Evolutionary conservation across 1,139 yeast genomes (phyloP).

Genomic region (Arxiozyma slooffiae): DNA sequence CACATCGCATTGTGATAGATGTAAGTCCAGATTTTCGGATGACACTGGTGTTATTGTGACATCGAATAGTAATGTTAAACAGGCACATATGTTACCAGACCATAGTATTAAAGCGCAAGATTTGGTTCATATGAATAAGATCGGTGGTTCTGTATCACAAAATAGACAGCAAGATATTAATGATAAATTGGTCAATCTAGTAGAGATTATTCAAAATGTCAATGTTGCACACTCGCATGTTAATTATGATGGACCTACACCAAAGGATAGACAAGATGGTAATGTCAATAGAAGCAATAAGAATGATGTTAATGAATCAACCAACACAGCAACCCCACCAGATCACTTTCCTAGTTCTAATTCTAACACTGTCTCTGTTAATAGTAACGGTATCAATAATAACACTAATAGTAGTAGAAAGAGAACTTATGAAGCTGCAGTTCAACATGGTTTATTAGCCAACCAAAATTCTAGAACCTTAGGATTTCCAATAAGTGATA

Average conservation of each 20-base stretch:
- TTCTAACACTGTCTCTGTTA: not conserved
- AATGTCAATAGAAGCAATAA: not conserved
- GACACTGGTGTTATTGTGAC: slow-evolving; percentile 25
- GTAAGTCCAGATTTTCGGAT: slow-evolving; percentile 41
- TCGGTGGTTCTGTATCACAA: not conserved
- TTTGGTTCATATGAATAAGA: slow-evolving; percentile 2
- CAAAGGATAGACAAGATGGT: not conserved
- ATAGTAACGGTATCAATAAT: not conserved
- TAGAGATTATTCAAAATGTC: not conserved
- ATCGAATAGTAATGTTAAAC: slow-evolving; percentile 16
- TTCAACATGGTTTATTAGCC: not conserved
- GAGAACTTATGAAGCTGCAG: slow-evolving; percentile 2
- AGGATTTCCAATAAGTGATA: not conserved
- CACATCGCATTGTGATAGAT: slow-evolving; percentile 64
- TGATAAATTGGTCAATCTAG: not conserved
- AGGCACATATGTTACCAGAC: slow-evolving; percentile 26
- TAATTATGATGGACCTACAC: slow-evolving; percentile 1
- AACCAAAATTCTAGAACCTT: not conserved
- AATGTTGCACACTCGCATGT: slow-evolving; percentile 10
- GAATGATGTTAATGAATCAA: slow-evolving; percentile 5
- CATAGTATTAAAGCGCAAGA: slow-evolving; percentile 10
- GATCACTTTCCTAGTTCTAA: not conserved
- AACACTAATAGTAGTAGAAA: not conserved
- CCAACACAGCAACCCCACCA: not conserved
- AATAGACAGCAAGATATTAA: not conserved